Conservation (phyloP, 2,329 filamentous ascomycete species). For the Sarocladium brachiariae region DNA sequence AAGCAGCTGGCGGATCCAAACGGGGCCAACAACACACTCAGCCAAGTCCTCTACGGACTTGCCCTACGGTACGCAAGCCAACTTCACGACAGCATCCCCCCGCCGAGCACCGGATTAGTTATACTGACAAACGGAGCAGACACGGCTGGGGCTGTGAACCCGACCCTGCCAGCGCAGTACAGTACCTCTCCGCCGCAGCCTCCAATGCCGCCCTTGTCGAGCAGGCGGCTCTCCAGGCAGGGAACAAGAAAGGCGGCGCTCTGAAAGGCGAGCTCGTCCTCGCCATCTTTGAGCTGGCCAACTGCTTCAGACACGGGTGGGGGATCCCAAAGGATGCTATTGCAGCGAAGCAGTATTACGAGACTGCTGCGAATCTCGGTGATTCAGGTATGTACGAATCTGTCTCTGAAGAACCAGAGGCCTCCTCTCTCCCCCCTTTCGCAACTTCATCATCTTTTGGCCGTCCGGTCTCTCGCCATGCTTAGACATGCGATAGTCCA, state of each 20-base stretch:
- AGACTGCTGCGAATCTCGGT: slow-evolving; percentile 92
- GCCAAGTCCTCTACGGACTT: slow-evolving; percentile 92
- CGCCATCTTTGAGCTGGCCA: slow-evolving; percentile 90
- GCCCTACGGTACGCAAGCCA: slow-evolving; percentile 68
- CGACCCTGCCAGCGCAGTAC: slow-evolving; percentile 66
- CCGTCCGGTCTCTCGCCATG: too few relatives aligned
- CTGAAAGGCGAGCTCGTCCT: slow-evolving; percentile 95
- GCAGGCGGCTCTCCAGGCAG: slow-evolving; percentile 74
- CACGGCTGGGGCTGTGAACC: slow-evolving; percentile 88
- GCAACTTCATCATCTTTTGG: too few relatives aligned
- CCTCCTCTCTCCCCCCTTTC: neutral
- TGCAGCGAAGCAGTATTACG: slow-evolving; percentile 90
- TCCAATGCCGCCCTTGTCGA: slow-evolving; percentile 86
- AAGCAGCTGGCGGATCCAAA: slow-evolving; percentile 73
- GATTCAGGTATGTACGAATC: slow-evolving; percentile 62
- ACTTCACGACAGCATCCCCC: too few relatives aligned
- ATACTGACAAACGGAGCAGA: slow-evolving; percentile 33
- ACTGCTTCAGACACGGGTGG: slow-evolving; percentile 93
- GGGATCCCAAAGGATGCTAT: slow-evolving; percentile 79
- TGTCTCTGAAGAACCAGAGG: neutral
- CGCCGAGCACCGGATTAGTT: slow-evolving; percentile 7
- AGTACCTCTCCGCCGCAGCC: slow-evolving; percentile 80
- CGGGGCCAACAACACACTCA: slow-evolving; percentile 84
- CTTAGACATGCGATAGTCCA: too few relatives aligned
- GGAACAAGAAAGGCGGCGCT: slow-evolving; percentile 85